These are phyloP conservation scores for Colletotrichum destructivum DNA, from an alignment of 2,329 filamentous ascomycete genomes.

Conservation along the genomic window DNA sequence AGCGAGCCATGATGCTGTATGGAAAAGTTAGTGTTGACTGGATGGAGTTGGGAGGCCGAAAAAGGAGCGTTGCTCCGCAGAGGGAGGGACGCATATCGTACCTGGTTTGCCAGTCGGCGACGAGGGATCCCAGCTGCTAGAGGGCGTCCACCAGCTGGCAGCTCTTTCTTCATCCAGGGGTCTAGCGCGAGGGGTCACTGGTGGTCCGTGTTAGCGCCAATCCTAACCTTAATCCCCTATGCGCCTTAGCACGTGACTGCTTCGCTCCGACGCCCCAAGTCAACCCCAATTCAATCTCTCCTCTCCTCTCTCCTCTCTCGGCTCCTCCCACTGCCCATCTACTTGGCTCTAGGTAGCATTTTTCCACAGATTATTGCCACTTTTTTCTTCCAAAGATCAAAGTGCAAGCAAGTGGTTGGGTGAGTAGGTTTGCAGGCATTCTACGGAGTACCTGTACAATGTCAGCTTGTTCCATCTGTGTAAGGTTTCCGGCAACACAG, in stretches of 20 bases:
- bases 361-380: no score
- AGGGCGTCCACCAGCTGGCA: not conserved
- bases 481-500: not conserved
- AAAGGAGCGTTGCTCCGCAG: not conserved
- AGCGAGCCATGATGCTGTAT: no score
- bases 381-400: not conserved
- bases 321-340: not conserved
- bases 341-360: no score
- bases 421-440: no score
- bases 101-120: not conserved
- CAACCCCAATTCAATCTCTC: not conserved
- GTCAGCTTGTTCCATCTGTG: not conserved
- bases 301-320: not conserved
- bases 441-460: no score
- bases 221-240: slow-evolving; percentile 34
- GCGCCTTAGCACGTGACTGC: slow-evolving; percentile 18
- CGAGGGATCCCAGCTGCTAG: not conserved
- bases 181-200: not conserved
- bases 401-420: not conserved
- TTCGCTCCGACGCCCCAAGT: no score
- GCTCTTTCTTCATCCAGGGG: not conserved
- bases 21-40: not conserved
- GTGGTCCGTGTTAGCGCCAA: slow-evolving; percentile 26
- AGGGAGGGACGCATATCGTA: not conserved
- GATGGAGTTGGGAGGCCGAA: not conserved